Conservation (phyloP, 2,329 filamentous ascomycete species). For the Calonectria henricotiae region DNA sequence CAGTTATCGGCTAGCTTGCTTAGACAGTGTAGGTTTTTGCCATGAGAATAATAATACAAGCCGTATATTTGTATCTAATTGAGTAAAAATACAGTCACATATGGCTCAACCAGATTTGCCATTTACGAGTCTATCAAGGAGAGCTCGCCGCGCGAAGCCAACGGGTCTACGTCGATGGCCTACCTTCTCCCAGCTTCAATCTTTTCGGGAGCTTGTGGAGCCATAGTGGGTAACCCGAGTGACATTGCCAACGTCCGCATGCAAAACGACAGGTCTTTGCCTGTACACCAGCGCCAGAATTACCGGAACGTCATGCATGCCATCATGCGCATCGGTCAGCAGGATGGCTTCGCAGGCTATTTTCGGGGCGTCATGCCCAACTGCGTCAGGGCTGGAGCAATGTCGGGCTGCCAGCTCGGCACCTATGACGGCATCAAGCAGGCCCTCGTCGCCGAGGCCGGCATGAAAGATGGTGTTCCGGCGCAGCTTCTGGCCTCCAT, state of each 20-base stretch:
- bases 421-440: constrained; percentile 39
- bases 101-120: constrained; percentile 39
- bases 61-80: neutral
- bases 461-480: constrained; percentile 24
- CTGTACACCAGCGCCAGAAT: constrained; percentile 31
- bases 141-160: neutral
- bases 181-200: constrained; percentile 32
- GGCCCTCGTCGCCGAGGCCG: constrained; percentile 14
- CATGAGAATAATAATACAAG: neutral
- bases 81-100: constrained; percentile 26
- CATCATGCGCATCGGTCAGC: constrained; percentile 30
- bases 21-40: constrained; percentile 27
- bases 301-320: constrained; percentile 38
- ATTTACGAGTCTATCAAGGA: constrained; percentile 41
- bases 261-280: constrained; percentile 39
- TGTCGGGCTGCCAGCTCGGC: constrained; percentile 37
- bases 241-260: constrained; percentile 41
- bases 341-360: constrained; percentile 33
- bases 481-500: constrained; percentile 36
- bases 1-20: constrained; percentile 36
- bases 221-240: constrained; percentile 34
- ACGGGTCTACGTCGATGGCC: constrained; percentile 10
- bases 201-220: constrained; percentile 33
- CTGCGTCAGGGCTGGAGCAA: constrained; percentile 30
- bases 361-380: constrained; percentile 37